Evolutionary conservation across 257 asterid genomes (phyloP).

Genomic region (Przewalskia tangutica): DNA sequence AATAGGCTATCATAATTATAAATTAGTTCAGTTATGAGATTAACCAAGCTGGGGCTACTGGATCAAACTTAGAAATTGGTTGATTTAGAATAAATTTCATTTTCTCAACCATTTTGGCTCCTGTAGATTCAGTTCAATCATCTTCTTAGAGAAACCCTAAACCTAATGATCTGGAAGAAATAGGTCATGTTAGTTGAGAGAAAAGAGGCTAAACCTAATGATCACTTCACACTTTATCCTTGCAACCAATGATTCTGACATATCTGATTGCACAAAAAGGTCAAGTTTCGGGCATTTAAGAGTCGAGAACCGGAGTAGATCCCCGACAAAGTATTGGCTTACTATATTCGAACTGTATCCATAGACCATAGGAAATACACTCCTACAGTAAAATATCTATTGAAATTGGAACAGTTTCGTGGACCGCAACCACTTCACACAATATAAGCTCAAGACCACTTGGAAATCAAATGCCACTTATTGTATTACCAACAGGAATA

Average conservation of each 20-base stretch:
- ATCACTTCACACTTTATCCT: not conserved
- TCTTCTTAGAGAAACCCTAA: not conserved
- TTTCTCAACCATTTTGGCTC: not conserved
- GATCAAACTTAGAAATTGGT: not conserved
- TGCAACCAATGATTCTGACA: not conserved
- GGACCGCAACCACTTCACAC: not conserved
- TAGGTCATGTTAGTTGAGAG: not conserved
- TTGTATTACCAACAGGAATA: not conserved
- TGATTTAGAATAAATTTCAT: not conserved
- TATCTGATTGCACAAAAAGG: not conserved
- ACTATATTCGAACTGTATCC: not conserved
- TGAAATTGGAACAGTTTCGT: not conserved
- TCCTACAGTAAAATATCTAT: not conserved
- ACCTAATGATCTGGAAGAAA: not conserved
- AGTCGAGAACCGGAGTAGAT: not conserved
- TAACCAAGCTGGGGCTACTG: not conserved
- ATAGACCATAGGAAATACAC: not conserved
- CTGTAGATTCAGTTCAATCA: not conserved
- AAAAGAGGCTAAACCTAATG: not conserved
- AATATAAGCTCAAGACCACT: not conserved
- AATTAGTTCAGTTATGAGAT: not conserved
- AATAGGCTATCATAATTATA: not conserved
- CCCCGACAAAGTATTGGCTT: not conserved
- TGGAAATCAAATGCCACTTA: not conserved
- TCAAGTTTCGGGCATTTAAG: not conserved